These are phyloP conservation scores for Fusarium cyanostomum DNA, from an alignment of 2,329 filamentous ascomycete genomes.

Conservation along the genomic window DNA sequence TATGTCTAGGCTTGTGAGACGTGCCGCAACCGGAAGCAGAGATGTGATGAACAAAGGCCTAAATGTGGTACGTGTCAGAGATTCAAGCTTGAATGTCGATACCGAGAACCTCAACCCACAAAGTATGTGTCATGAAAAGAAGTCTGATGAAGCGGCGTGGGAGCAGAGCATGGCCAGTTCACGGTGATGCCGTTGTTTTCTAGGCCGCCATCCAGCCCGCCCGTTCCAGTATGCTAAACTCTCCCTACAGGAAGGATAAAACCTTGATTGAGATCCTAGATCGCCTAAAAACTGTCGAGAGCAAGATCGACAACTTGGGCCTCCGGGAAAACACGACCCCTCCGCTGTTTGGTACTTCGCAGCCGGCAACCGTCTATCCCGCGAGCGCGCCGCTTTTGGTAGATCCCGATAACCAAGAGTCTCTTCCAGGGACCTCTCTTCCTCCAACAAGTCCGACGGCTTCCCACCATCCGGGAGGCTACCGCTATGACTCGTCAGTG, in stretches of 20 bases:
- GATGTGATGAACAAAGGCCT: conserved; percentile 70
- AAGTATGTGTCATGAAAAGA: conserved; percentile 59
- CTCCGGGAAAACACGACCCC: conserved; percentile 35
- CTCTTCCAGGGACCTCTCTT: conserved; percentile 29
- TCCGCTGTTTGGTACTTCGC: conserved; percentile 31
- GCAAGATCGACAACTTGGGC: conserved; percentile 60
- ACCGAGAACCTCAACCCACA: conserved; percentile 68
- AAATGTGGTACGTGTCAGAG: conserved; percentile 68
- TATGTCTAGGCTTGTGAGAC: conserved; percentile 63
- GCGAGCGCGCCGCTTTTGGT: conserved; percentile 33
- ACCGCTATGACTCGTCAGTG: conserved; percentile 43
- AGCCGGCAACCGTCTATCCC: conserved; percentile 32
- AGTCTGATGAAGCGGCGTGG: conserved; percentile 13
- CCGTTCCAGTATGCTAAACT: conserved; percentile 22
- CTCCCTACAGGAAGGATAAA: conserved; percentile 64
- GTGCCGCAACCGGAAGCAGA: conserved; percentile 69
- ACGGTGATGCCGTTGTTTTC: conserved; percentile 9
- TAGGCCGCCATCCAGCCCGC: conserved; percentile 3
- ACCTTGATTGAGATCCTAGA: conserved; percentile 69
- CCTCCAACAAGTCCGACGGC: conserved; percentile 32
- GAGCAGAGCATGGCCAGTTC: conserved; percentile 9
- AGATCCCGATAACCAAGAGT: conserved; percentile 38
- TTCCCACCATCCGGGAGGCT: conserved; percentile 31
- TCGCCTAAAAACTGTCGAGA: conserved; percentile 62
- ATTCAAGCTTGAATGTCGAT: conserved; percentile 67